These are phyloP conservation scores for Mucor piriformis DNA, from an alignment of 371 early-diverging fungal species.

Conservation along the genomic window DNA sequence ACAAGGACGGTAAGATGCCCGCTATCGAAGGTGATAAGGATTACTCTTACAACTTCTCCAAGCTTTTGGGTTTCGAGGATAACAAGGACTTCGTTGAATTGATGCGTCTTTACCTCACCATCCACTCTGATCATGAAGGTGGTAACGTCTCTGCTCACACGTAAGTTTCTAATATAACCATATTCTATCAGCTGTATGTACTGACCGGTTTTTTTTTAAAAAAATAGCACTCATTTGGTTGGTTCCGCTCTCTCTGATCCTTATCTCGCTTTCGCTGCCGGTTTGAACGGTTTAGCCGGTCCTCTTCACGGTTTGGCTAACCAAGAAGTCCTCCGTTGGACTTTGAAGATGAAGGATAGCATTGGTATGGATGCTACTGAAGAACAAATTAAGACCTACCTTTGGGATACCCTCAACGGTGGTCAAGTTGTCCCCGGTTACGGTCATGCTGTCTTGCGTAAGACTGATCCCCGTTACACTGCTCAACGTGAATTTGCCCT, in stretches of 20 bases:
- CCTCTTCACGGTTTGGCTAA: constrained; percentile 99
- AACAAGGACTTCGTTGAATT: constrained; percentile 93
- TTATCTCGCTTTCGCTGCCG: constrained; percentile 96
- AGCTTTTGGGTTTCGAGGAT: constrained; percentile 88
- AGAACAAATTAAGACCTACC: constrained; percentile 93
- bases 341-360: constrained; percentile 87
- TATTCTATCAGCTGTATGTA: background rate
- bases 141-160: constrained; percentile 97
- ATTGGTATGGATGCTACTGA: constrained; percentile 88
- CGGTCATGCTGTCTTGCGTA: constrained; percentile 97
- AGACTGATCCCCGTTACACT: constrained; percentile 96
- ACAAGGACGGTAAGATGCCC: constrained; percentile 94
- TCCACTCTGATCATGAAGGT: constrained; percentile 99
- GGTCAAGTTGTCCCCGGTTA: constrained; percentile 98
- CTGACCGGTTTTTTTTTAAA: background rate
- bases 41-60: constrained; percentile 95
- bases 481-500: constrained; percentile 98
- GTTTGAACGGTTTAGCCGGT: constrained; percentile 97
- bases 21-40: constrained; percentile 84
- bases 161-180: constrained; percentile 45
- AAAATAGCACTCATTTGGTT: constrained; percentile 92
- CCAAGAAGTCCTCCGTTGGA: constrained; percentile 99
- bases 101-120: constrained; percentile 97
- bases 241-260: constrained; percentile 98
- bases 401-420: constrained; percentile 93